Evolutionary conservation across 192 early-diverging fungal species (phyloP).

Genomic region (Phlyctochytrium planicorne): DNA sequence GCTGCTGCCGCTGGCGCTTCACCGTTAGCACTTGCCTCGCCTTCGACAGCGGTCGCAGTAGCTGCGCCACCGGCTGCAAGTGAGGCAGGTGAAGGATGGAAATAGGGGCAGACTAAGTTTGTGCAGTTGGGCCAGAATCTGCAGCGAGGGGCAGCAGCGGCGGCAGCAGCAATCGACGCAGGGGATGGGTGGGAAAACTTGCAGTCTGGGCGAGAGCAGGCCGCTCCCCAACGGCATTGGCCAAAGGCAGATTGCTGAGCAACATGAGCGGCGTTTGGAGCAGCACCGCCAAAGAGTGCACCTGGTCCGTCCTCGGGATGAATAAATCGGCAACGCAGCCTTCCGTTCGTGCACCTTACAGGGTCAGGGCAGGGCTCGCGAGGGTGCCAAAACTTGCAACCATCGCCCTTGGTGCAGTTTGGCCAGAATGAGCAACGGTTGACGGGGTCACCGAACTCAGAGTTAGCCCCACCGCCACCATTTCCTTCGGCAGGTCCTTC

Average conservation of each 20-base stretch:
- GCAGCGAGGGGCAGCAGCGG: conserved; percentile 14
- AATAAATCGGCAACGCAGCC: not conserved
- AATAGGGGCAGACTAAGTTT: conserved; percentile 35
- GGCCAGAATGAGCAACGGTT: not conserved
- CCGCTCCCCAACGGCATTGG: conserved; percentile 34
- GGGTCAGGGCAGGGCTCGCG: too few relatives aligned
- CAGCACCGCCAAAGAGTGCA: conserved; percentile 4
- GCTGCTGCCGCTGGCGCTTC: too few relatives aligned
- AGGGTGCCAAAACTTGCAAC: too few relatives aligned
- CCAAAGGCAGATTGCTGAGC: too few relatives aligned
- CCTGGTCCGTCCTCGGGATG: not conserved
- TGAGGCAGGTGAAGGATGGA: conserved; percentile 22
- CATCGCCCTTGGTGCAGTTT: not conserved
- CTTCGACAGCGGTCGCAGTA: too few relatives aligned
- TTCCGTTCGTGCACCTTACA: too few relatives aligned
- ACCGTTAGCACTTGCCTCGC: too few relatives aligned
- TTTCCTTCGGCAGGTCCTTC: conserved; percentile 5
- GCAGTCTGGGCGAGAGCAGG: conserved; percentile 39
- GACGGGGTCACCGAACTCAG: not conserved
- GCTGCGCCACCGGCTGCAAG: not conserved
- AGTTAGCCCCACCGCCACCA: conserved; percentile 4
- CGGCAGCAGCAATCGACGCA: conserved; percentile 29
- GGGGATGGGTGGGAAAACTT: conserved; percentile 41
- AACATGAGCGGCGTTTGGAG: conserved; percentile 7
- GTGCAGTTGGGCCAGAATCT: conserved; percentile 33